These are phyloP conservation scores for Gyrodon lividus DNA, from an alignment of 768 basidiomycete species.

Conservation along the genomic window DNA sequence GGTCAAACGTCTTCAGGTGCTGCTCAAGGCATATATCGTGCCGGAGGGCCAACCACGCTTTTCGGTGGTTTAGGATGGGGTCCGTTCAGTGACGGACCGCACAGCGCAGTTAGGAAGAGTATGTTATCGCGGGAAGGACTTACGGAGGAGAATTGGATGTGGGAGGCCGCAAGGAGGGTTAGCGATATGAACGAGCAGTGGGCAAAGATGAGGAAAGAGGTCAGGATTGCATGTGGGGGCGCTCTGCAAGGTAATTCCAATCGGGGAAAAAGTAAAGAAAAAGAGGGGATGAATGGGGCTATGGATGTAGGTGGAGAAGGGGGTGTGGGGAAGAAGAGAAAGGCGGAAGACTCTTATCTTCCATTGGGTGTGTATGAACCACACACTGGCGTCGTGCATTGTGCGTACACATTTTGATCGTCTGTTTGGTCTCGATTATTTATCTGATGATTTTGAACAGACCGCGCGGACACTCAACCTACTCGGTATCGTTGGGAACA, in stretches of 20 bases:
- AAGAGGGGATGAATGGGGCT: conserved; percentile 29
- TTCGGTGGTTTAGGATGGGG: conserved; percentile 85
- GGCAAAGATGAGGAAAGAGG: conserved; percentile 55
- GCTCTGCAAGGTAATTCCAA: conserved; percentile 35
- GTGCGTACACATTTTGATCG: conserved; percentile 42
- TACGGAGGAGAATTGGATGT: conserved; percentile 92
- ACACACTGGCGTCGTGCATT: conserved; percentile 72
- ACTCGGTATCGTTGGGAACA: conserved; percentile 60
- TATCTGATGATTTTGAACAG: conserved; percentile 36
- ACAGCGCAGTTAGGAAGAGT: conserved; percentile 82
- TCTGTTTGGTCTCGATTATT: not conserved
- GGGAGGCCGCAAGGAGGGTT: conserved; percentile 66
- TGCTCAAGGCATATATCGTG: conserved; percentile 74
- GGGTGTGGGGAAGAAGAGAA: conserved; percentile 24
- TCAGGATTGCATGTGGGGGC: conserved; percentile 52
- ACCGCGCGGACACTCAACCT: conserved; percentile 78
- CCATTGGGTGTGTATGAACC: conserved; percentile 81
- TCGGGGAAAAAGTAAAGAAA: conserved; percentile 33
- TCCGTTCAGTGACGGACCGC: conserved; percentile 84
- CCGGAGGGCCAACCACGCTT: conserved; percentile 90
- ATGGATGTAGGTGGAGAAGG: conserved; percentile 31
- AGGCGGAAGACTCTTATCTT: conserved; percentile 33
- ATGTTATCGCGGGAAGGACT: conserved; percentile 77
- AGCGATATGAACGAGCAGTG: conserved; percentile 64
- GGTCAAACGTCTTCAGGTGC: conserved; percentile 41